These are phyloP conservation scores for Hansenula lynferdii DNA, from an alignment of 1,139 yeast genomes.

Conservation along the genomic window DNA sequence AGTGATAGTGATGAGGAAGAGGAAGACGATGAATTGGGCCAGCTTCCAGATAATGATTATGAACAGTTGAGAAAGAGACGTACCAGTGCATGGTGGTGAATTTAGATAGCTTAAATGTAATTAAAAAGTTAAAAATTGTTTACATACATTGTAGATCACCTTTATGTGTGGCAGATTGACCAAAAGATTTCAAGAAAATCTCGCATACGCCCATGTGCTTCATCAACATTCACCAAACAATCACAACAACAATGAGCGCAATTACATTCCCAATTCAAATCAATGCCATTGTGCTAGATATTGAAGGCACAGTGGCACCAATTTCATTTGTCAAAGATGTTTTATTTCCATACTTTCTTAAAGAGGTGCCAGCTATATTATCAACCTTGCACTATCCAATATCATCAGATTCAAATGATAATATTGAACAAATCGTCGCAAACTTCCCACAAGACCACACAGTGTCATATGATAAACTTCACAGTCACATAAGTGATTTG, in stretches of 20 bases:
- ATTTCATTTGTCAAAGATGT: slow-evolving; percentile 79
- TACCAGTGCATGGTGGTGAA: slow-evolving; percentile 2
- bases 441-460: slow-evolving; percentile 28
- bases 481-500: slow-evolving; percentile 46
- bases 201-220: not conserved
- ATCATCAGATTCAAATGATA: slow-evolving; percentile 7
- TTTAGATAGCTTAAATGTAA: no score
- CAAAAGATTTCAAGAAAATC: not conserved
- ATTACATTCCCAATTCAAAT: slow-evolving; percentile 2
- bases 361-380: slow-evolving; percentile 29
- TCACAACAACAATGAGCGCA: not conserved
- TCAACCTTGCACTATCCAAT: slow-evolving; percentile 32
- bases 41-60: not conserved
- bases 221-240: not conserved
- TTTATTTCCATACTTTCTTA: slow-evolving; percentile 46
- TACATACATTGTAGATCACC: no score
- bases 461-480: slow-evolving; percentile 26
- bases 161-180: not conserved
- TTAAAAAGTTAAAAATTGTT: no score
- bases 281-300: slow-evolving; percentile 52
- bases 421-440: slow-evolving; percentile 8
- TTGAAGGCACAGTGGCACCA: slow-evolving; percentile 92
- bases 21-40: slow-evolving; percentile 4
- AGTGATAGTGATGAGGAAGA: slow-evolving; percentile 7
- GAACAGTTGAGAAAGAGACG: slow-evolving; percentile 2